Evolutionary conservation across 345 rosid species (phyloP), one percentile per base, ranked within the genome.

Genomic region (Pelargonium nanum): DNA sequence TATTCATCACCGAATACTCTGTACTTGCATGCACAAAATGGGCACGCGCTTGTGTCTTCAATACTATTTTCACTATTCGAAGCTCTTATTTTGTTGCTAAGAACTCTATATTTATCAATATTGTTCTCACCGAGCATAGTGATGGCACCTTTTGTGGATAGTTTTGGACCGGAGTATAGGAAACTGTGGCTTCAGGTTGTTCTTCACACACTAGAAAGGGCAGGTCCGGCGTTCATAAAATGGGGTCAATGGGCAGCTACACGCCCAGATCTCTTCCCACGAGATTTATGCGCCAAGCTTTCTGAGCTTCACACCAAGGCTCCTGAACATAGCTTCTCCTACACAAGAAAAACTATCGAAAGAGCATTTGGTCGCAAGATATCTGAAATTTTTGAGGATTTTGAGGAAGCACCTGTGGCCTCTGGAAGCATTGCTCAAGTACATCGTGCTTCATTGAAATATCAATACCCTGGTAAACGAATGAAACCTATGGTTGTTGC

Each of bases 171-270:
- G 19, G 61, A 71, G 12, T 90, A 74, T 60, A 80, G 97, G 67
- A 79, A 82, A 26, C 0, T 74, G 23, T 84, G 86, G 87, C 87
- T 83, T 67, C 82, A 75, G 69, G 74, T 90, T 62, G 85, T 94
- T 32, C 97, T 68, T 70, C 80, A 81, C 16, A 84, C 96, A 13
- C 72, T 94, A 63, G 97, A 86, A 62, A 72, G 5, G 57, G 97
- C 97, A 28, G 99, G 99, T 60, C 99, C 99, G 55, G 99, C 99
- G 26, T 90, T 94, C 65, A 94, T 94, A 68, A 94, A 94, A 69
- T 90, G 95, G 88, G 99, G 99, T 23, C 99, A 94, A 60, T 94
- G 99, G 97, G 89, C 96, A 19, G 99, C 99, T 10, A 94, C 99
- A 60, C 67, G 99, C 24, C 97, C 99, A 13, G 99, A 94, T 73